Evolutionary conservation across 352 stramenopile species (phyloP).

Genomic region (Phytophthora tentaculata): DNA sequence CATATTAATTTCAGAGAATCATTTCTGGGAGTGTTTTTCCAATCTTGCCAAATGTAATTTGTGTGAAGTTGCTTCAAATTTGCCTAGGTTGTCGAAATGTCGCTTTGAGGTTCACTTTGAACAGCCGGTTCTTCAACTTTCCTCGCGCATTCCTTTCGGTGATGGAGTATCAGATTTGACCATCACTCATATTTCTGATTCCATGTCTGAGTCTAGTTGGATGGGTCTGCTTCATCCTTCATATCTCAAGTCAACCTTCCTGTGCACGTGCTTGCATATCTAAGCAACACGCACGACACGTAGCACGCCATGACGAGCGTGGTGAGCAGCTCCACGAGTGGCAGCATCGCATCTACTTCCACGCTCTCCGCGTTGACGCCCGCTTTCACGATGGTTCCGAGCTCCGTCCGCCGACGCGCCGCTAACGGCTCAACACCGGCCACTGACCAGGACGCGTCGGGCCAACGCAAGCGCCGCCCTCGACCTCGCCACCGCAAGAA

Average conservation of each 20-base stretch:
- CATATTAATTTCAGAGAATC: too few species aligned
- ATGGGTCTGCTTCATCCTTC: slow-evolving; percentile 12
- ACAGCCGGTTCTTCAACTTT: too few species aligned
- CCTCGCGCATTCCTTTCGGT: slow-evolving; percentile 13
- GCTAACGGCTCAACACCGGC: background rate
- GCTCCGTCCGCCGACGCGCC: slow-evolving; percentile 28
- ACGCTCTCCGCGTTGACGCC: slow-evolving; percentile 22
- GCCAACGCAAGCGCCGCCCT: slow-evolving; percentile 18
- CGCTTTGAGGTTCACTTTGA: too few species aligned
- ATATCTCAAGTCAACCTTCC: slow-evolving; percentile 6
- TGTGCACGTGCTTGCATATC: background rate
- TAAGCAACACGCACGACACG: background rate
- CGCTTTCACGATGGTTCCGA: slow-evolving; percentile 41
- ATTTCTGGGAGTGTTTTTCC: too few species aligned
- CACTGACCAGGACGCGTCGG: slow-evolving; percentile 8
- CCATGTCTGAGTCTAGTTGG: slow-evolving; percentile 12
- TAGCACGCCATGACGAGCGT: slow-evolving; percentile 24
- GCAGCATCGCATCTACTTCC: slow-evolving; percentile 23
- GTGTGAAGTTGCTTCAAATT: too few species aligned
- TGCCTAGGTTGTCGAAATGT: too few species aligned
- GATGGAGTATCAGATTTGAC: slow-evolving; percentile 8
- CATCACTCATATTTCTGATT: slow-evolving; percentile 10
- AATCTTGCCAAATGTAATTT: too few species aligned
- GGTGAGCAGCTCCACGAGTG: slow-evolving; percentile 21
- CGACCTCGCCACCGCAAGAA: slow-evolving; percentile 38